Evolutionary conservation across 805 yeast species (phyloP), one percentile per base, ranked within the genome.

Genomic region (Zygotorulaspora florentina): DNA sequence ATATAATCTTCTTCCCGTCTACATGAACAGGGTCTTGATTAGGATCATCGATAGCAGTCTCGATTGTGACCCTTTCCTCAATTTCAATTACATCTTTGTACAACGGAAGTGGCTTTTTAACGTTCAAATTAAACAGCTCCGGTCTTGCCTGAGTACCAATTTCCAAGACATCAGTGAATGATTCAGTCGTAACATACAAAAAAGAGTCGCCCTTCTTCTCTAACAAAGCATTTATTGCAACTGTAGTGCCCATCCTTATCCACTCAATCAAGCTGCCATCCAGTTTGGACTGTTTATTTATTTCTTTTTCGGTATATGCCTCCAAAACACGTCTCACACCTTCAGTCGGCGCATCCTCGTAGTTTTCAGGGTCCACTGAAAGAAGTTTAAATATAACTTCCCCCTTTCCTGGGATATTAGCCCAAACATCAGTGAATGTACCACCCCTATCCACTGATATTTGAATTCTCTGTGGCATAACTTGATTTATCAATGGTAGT

Each of bases 111-210:
- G 89, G 82, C 57, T 83, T 86, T 40, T 74, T 69, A 36, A 90
- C 86, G 3, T 85, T 75, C 52, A 90, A 70, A 56, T 89, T 95
- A 60, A 90, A 91, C 40, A 91, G 87, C 56, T 82, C 74, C 2
- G 98, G 98, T 57, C 98, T 74, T 1, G 96, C 79, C 63, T 91
- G 98, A 59, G 87, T 89, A 3, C 97, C 98, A 54, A 91, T 89
- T 1, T 72, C 67, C 50, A 91, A 70, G 34, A 85, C 80, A 59
- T 91, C 97, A 53, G 78, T 79, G 66, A 88, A 91, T 0, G 96
- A 97, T 55, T 81, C 83, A 9, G 97, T 87, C 2, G 95, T 88
- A 3, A 90, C 65, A 48, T 90, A 72, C 1, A 91, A 93, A 55
- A 93, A 89, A 26, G 80, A 69, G 45, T 89, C 93, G 43, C 98